Percentiles rank a stretch among this genome's conserved stretches.
phyloP scores from a whole-genome alignment of 192 early-diverging fungal species.

The Coemansia biformis region DNA sequence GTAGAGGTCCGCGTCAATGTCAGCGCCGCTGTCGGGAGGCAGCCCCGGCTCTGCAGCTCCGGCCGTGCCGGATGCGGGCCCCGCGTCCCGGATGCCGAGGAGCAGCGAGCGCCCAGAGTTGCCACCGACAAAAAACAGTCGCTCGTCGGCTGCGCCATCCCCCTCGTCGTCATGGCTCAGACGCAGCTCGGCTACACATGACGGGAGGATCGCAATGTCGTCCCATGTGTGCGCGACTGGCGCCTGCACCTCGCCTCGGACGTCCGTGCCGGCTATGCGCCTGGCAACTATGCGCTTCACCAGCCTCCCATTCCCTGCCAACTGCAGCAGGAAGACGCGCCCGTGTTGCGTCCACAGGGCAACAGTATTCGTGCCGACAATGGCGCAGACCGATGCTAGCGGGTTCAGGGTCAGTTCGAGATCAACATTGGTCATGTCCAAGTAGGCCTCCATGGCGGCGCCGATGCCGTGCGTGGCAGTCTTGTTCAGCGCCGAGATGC shows the following conservation, averaged over 20 bases:
- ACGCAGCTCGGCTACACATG: slow-evolving; percentile 21
- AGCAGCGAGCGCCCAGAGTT: slow-evolving; percentile 33
- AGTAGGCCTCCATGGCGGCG: slow-evolving; percentile 44
- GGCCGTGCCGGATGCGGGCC: background rate
- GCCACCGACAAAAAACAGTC: slow-evolving; percentile 38
- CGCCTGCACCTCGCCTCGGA: slow-evolving; percentile 1
- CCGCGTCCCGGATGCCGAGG: slow-evolving; percentile 16
- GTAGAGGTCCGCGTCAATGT: slow-evolving; percentile 35
- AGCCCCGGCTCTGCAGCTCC: background rate
- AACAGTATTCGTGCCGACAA: slow-evolving; percentile 67
- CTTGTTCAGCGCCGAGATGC: slow-evolving; percentile 59
- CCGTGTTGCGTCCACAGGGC: slow-evolving; percentile 70
- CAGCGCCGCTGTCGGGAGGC: background rate
- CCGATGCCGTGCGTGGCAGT: slow-evolving; percentile 71
- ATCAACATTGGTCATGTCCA: slow-evolving; percentile 44
- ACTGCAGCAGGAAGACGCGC: slow-evolving; percentile 63
- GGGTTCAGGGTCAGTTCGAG: slow-evolving; percentile 69
- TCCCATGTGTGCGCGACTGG: slow-evolving; percentile 26
- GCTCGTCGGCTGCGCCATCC: slow-evolving; percentile 7
- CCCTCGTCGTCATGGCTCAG: slow-evolving; percentile 15
- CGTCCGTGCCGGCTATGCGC: slow-evolving; percentile 23
- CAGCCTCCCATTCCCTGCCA: slow-evolving; percentile 71
- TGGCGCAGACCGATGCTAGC: slow-evolving; percentile 52
- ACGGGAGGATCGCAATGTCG: slow-evolving; percentile 28
- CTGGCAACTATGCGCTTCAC: slow-evolving; percentile 67